Evolutionary conservation across 2,329 filamentous ascomycete genomes (phyloP), one percentile per base, ranked within the genome.

Genomic region (Epichloe aotearoae): DNA sequence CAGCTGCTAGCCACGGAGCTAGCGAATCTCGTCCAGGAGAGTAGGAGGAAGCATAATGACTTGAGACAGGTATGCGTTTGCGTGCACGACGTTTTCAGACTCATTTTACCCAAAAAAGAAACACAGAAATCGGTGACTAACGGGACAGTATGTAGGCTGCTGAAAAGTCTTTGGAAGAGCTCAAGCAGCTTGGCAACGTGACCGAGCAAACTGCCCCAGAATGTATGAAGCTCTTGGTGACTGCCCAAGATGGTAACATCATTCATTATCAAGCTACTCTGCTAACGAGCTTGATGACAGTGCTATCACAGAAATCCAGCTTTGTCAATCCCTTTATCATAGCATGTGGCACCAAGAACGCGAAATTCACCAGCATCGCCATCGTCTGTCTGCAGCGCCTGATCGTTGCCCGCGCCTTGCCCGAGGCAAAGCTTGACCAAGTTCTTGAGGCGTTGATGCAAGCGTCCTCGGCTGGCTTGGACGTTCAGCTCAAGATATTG

Each of bases 301-400:
- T 96, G 69, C 79, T 98, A 54, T 81, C 84, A 50, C 83, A 88
- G 61, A 83, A 83, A 58, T 76, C 84, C 52, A 83, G 84, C 62
- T 97, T 98, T 68, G 83, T 91, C 53, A 89, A 91, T 57, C 93
- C 93, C 2, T 97, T 98, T 63, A 79, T 98, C 55, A 83, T 97
- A 63, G 91, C 93, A 26, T 98, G 93, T 64, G 80, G 83, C 47
- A 93, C 89, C 55, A 88, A 85, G 58, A 95, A 95, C 77, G 77
- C 84, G 55, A 96, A 93, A 64, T 89, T 95, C 64, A 93, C 88
- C 0, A 80, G 81, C 46, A 93, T 90, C 59, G 90, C 88, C 37
- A 84, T 95, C 15, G 83, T 88, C 44, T 95, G 91, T 64, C 74
- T 98, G 39, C 90, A 97, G 64, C 80, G 90, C 46, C 79, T 98